Base-by-base conservation (phyloP, 2,329 filamentous ascomycete species). In the Tolypocladium cylindrosporum region DNA sequence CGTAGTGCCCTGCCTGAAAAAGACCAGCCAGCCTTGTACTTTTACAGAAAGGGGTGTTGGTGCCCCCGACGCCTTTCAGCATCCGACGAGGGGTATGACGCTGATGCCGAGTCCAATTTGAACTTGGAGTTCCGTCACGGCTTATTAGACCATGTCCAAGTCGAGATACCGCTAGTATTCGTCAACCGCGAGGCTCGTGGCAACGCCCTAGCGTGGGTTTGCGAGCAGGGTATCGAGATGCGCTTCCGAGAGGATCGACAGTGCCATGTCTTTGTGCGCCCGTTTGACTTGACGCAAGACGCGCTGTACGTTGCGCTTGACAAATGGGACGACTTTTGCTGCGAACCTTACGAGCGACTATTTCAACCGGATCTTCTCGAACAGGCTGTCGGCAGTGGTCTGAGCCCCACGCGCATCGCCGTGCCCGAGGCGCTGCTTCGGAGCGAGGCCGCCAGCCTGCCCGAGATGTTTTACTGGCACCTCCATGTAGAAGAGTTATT, bases 131-230 rank as follows among this genome's bases (percentile, higher is more conserved):
- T 61, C 37, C 24, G 62, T 55, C 50, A 11, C 3, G 48, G 31
- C 41, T 57, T 42, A 3, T 48, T 55, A 16, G 45, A 27, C 45
- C 24, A 34, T 21, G 45, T 69, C 4, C 60, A 66, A 34, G 56
- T 66, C 0, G 58, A 61, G 13, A 53, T 56, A 16, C 65, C 34
- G 2, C 55, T 59, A 2, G n/a, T 63, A 6, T 59, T 58, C 41
- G 64, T 66, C 8, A 64, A 61, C 45, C 57, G 55, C 13, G 68
- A 70, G 40, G 59, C 64, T 1, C 67, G 65, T 43, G 55, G n/a
- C 16, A 55, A 55, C 8, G 60, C 61, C 1, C 36, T 64, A 7
- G 19, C 6, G 9, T 68, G 65, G 67, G 51, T 64, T 27, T 55
- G 24, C 14, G 10, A 45, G 13, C 37, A 45, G 51, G 16, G 27